phyloP scores from a whole-genome alignment of 805 yeast genomes.

The Pichia occidentalis region DNA sequence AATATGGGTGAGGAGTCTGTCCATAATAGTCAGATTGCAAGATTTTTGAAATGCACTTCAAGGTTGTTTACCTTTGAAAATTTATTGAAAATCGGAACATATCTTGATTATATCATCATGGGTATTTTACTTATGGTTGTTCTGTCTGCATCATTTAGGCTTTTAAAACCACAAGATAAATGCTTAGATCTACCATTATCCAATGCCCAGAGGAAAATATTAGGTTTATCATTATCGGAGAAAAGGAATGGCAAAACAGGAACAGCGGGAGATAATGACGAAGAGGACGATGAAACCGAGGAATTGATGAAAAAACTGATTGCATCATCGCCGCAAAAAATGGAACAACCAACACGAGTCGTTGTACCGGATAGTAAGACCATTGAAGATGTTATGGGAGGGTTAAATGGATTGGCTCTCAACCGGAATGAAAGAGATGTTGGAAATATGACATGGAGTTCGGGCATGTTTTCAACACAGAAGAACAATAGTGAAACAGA shows the following conservation, averaged over 20 bases:
- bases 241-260: background rate
- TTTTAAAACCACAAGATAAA: slow-evolving; percentile 40
- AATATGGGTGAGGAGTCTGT: no score
- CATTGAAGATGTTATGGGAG: slow-evolving; percentile 10
- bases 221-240: slow-evolving; percentile 33
- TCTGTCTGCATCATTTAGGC: slow-evolving; percentile 23
- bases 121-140: slow-evolving; percentile 27
- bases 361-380: slow-evolving; percentile 4
- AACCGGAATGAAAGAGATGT: background rate
- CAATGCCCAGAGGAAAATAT: slow-evolving; percentile 37
- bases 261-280: slow-evolving; percentile 9
- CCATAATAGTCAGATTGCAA: no score
- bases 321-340: slow-evolving; percentile 1
- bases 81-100: slow-evolving; percentile 4
- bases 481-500: no score
- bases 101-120: slow-evolving; percentile 20
- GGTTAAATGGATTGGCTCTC: slow-evolving; percentile 2
- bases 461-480: slow-evolving; percentile 3
- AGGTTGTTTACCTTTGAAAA: slow-evolving; percentile 5
- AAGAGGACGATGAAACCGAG: slow-evolving; percentile 4
- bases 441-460: slow-evolving; percentile 5
- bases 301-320: slow-evolving; percentile 3
- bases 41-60: no score
- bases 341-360: slow-evolving; percentile 4
- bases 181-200: slow-evolving; percentile 46